These are phyloP conservation scores for Aspergillus taichungensis DNA, from an alignment of 495 filamentous ascomycete species.

Conservation along the genomic window DNA sequence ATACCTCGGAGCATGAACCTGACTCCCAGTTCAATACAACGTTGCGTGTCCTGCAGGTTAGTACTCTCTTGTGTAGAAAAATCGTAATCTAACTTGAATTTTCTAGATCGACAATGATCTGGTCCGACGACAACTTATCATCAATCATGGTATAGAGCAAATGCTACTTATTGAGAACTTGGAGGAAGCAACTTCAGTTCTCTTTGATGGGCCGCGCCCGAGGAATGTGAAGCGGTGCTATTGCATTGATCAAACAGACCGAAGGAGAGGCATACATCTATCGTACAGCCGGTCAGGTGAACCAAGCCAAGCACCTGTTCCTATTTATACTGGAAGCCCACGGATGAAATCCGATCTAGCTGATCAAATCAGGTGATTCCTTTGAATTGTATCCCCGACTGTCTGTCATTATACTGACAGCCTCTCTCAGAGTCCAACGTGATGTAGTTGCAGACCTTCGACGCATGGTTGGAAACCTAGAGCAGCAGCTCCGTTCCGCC, in stretches of 20 bases:
- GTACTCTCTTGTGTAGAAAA: not conserved
- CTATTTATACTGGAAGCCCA: constrained; percentile 37
- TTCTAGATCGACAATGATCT: constrained; percentile 64
- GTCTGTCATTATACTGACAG: not conserved
- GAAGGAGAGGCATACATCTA: constrained; percentile 56
- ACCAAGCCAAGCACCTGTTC: constrained; percentile 46
- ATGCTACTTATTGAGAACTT: constrained; percentile 64
- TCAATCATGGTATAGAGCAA: constrained; percentile 77
- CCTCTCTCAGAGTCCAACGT: constrained; percentile 31
- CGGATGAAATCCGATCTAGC: constrained; percentile 77
- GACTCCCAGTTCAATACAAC: constrained; percentile 63
- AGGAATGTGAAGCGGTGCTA: constrained; percentile 67
- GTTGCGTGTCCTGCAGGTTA: constrained; percentile 61
- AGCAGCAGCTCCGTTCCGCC: constrained; percentile 25
- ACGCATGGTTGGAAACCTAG: constrained; percentile 26
- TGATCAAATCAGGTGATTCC: constrained; percentile 49
- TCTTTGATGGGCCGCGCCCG: constrained; percentile 54
- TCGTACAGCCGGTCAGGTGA: constrained; percentile 45
- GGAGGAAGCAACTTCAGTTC: constrained; percentile 54
- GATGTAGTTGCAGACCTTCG: constrained; percentile 35
- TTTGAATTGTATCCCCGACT: not conserved
- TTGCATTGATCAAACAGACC: constrained; percentile 47
- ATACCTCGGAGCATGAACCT: constrained; percentile 62
- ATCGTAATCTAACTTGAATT: constrained; percentile 7
- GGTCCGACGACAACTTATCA: constrained; percentile 73